Percentiles rank a stretch among this genome's conserved stretches.
Evolutionary conservation across 768 basidiomycete species (phyloP).

Genomic region (Tricholoma saponaceum): DNA sequence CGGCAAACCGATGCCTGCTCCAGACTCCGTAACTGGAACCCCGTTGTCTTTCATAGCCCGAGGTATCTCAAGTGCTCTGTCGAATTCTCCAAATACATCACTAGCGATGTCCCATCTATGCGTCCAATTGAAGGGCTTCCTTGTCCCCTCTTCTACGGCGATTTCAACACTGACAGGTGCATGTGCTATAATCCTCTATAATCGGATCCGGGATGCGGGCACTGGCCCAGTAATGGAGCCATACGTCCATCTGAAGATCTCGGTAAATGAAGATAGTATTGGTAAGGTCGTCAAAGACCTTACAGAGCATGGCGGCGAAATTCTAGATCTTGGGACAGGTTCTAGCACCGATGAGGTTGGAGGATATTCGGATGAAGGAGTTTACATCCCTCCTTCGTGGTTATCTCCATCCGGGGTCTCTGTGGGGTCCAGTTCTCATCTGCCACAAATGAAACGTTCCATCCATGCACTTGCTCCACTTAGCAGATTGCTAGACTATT

Average conservation of each 20-base stretch:
- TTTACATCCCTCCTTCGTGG: slow-evolving; percentile 74
- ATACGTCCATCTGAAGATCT: slow-evolving; percentile 65
- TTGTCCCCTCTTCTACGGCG: slow-evolving; percentile 36
- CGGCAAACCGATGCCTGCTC: slow-evolving; percentile 47
- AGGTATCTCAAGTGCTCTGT: slow-evolving; percentile 68
- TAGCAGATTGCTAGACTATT: slow-evolving; percentile 80
- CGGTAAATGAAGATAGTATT: slow-evolving; percentile 60
- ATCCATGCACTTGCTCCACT: slow-evolving; percentile 72
- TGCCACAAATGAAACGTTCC: slow-evolving; percentile 52
- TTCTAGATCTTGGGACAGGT: slow-evolving; percentile 62
- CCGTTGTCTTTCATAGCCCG: slow-evolving; percentile 54
- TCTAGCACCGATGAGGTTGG: slow-evolving; percentile 34
- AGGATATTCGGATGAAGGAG: slow-evolving; percentile 53
- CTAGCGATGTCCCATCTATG: slow-evolving; percentile 63
- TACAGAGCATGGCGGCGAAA: slow-evolving; percentile 79
- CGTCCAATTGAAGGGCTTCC: slow-evolving; percentile 47
- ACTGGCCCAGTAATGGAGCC: slow-evolving; percentile 79
- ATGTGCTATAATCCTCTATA: slow-evolving; percentile 58
- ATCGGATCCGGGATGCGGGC: slow-evolving; percentile 55
- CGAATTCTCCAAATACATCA: slow-evolving; percentile 75
- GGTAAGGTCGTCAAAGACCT: slow-evolving; percentile 82
- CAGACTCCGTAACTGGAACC: slow-evolving; percentile 45
- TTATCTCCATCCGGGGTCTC: slow-evolving; percentile 64
- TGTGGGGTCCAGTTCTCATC: slow-evolving; percentile 20
- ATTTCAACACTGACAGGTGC: slow-evolving; percentile 63